Evolutionary conservation across 2,329 filamentous ascomycete genomes (phyloP).

Genomic region (Colletotrichum musae): DNA sequence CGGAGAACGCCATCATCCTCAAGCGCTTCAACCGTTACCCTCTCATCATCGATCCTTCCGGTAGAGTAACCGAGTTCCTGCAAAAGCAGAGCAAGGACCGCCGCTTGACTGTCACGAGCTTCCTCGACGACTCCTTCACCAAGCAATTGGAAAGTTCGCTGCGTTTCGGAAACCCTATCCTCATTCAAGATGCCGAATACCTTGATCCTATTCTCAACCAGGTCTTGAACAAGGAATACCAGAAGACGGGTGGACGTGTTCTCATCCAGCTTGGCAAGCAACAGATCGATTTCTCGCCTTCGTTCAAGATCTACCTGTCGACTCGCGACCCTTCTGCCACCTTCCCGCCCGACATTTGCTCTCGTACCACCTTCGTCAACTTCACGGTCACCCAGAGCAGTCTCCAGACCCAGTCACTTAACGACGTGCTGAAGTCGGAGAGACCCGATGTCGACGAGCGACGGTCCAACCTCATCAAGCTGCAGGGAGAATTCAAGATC

Average conservation of each 20-base stretch:
- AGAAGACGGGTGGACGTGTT: conserved; percentile 97
- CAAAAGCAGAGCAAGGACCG: conserved; percentile 95
- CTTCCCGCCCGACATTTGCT: conserved; percentile 97
- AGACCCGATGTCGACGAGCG: conserved; percentile 97
- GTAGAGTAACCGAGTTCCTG: conserved; percentile 93
- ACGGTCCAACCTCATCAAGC: conserved; percentile 96
- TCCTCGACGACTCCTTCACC: conserved; percentile 97
- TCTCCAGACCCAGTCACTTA: conserved; percentile 96
- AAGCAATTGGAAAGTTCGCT: conserved; percentile 98
- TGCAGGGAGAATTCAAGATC: conserved; percentile 99
- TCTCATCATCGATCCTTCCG: conserved; percentile 97
- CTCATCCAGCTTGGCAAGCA: conserved; percentile 98
- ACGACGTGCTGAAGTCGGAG: conserved; percentile 97
- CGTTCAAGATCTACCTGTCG: conserved; percentile 95
- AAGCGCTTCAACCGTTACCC: conserved; percentile 99
- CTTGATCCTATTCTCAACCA: conserved; percentile 98
- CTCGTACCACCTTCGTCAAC: conserved; percentile 98
- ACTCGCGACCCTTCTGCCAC: conserved; percentile 96
- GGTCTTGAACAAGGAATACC: conserved; percentile 99
- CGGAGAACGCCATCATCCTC: conserved; percentile 97
- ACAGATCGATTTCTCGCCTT: conserved; percentile 98
- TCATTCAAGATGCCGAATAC: conserved; percentile 98
- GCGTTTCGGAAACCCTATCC: conserved; percentile 97
- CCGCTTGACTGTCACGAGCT: conserved; percentile 95
- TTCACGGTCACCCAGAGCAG: conserved; percentile 99